Conservation (phyloP, 331 rosid species). For the Rhamnella rubrinervis region DNA sequence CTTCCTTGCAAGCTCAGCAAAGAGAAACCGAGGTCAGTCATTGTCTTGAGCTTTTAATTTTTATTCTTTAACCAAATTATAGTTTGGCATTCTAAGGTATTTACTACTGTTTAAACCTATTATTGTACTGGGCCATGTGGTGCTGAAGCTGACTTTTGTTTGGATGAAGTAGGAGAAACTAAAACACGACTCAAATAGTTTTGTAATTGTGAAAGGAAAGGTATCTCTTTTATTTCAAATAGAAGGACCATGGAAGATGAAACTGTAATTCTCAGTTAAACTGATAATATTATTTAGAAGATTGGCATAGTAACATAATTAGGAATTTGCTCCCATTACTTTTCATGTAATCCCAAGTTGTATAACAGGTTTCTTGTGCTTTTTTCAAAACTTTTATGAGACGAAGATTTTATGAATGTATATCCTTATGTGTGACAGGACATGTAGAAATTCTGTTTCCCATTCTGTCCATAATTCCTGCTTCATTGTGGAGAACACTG, state of each 20-base stretch:
- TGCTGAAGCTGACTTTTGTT: not conserved
- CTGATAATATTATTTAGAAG: too few relatives aligned
- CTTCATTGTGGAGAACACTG: too few relatives aligned
- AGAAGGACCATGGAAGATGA: not conserved
- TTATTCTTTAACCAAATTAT: not conserved
- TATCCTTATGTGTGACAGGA: not conserved
- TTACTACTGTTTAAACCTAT: not conserved
- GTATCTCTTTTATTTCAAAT: not conserved
- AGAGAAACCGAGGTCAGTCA: constrained; percentile 59
- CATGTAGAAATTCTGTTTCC: too few relatives aligned
- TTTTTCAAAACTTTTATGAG: too few relatives aligned
- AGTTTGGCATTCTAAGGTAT: not conserved
- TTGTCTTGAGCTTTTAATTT: too few relatives aligned
- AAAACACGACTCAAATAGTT: not conserved
- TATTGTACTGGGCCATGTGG: not conserved
- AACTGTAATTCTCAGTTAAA: not conserved
- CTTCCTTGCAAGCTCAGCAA: constrained; percentile 49
- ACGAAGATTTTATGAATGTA: not conserved
- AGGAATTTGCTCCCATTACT: too few relatives aligned
- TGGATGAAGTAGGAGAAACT: not conserved
- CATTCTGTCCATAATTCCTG: too few relatives aligned
- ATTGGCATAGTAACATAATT: too few relatives aligned
- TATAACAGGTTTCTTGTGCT: too few relatives aligned
- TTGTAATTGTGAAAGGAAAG: not conserved
- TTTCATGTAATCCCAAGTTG: too few relatives aligned